These are phyloP conservation scores for Ceratocystis diversiconidia DNA, from an alignment of 2,329 filamentous ascomycete species.

Conservation along the genomic window DNA sequence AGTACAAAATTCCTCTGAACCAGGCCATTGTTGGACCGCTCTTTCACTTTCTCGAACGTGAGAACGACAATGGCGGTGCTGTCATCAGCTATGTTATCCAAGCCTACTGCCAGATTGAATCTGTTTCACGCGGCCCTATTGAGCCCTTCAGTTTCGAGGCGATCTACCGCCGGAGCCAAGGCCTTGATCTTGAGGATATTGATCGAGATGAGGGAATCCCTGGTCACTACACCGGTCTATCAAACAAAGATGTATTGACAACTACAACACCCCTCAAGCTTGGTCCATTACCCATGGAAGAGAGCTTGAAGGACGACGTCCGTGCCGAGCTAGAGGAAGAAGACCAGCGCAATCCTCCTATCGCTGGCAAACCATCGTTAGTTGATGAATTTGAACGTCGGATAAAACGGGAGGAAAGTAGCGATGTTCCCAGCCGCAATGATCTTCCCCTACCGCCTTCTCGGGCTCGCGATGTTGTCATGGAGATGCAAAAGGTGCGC, in stretches of 20 bases:
- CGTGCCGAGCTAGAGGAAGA: conserved; percentile 76
- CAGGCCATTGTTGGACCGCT: conserved; percentile 69
- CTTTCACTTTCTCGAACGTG: conserved; percentile 79
- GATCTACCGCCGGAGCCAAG: conserved; percentile 41
- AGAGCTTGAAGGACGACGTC: conserved; percentile 69
- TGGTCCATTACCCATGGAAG: conserved; percentile 70
- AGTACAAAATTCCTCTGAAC: conserved; percentile 82
- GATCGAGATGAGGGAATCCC: conserved; percentile 53
- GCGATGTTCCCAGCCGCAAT: conserved; percentile 63
- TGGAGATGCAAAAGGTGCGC: conserved; percentile 87
- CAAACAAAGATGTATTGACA: conserved; percentile 46
- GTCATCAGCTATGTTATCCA: conserved; percentile 63
- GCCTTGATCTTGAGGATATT: conserved; percentile 47
- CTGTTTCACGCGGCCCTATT: conserved; percentile 46
- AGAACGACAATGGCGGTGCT: conserved; percentile 64
- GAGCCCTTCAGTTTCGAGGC: conserved; percentile 50
- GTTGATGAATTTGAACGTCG: conserved; percentile 79
- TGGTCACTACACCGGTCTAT: conserved; percentile 46
- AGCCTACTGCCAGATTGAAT: conserved; percentile 42
- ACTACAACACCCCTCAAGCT: conserved; percentile 51
- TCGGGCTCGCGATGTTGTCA: conserved; percentile 73
- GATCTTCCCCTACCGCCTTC: conserved; percentile 80
- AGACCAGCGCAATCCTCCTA: conserved; percentile 62
- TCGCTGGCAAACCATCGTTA: conserved; percentile 54
- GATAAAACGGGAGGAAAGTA: conserved; percentile 77